Evolutionary conservation across 2,329 filamentous ascomycete genomes (phyloP).

Genomic region (Trematosphaeria pertusa): DNA sequence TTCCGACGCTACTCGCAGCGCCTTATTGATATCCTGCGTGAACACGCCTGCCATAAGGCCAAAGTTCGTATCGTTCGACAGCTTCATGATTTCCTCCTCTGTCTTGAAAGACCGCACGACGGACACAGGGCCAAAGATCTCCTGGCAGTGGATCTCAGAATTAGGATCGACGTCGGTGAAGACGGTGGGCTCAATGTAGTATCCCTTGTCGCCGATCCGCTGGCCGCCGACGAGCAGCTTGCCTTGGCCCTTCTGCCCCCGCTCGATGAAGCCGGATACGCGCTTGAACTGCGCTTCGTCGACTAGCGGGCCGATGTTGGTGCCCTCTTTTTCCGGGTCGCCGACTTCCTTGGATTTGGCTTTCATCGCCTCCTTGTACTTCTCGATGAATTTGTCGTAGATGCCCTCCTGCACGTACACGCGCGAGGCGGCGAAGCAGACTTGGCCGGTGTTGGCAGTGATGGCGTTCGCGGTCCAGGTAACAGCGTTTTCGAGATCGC

Average conservation of each 20-base stretch:
- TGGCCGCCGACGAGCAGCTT: conserved; percentile 44
- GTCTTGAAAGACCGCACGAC: conserved; percentile 47
- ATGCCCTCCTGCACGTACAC: conserved; percentile 51
- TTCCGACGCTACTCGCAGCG: conserved; percentile 39
- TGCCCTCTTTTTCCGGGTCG: conserved; percentile 36
- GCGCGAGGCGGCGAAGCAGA: conserved; percentile 46
- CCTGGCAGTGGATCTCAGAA: conserved; percentile 46
- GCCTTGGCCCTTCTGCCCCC: conserved; percentile 36
- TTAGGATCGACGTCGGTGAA: conserved; percentile 41
- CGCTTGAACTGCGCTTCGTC: conserved; percentile 45
- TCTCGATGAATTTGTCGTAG: conserved; percentile 46
- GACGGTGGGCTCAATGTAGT: conserved; percentile 45
- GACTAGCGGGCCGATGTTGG: conserved; percentile 43
- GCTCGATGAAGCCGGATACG: conserved; percentile 45
- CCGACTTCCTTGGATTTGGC: conserved; percentile 38
- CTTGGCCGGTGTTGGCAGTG: conserved; percentile 48
- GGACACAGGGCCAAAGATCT: conserved; percentile 49
- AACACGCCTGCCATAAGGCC: conserved; percentile 49
- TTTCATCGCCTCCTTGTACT: conserved; percentile 44
- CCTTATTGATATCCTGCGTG: conserved; percentile 49
- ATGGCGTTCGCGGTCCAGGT: conserved; percentile 44
- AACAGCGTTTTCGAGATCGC: conserved; percentile 52
- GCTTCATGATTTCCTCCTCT: conserved; percentile 48
- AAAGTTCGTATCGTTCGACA: conserved; percentile 49
- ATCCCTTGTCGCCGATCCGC: conserved; percentile 38